Evolutionary conservation across 169 alveolate species (phyloP).

Genomic region (Babesia caballi): DNA sequence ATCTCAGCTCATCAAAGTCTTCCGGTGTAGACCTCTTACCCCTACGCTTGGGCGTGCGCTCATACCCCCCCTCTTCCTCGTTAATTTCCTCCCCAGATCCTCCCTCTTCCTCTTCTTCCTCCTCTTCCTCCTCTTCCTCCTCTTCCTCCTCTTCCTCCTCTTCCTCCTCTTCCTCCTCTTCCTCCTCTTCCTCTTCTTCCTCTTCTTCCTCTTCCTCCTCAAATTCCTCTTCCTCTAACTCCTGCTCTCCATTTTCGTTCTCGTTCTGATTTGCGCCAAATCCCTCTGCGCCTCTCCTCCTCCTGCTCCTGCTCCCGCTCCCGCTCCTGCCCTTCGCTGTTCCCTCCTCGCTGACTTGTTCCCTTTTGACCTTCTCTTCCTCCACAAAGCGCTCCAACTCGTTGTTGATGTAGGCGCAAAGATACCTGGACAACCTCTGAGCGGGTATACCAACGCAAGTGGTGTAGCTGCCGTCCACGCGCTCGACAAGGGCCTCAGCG

Average conservation of each 20-base stretch:
- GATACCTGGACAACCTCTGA: slow-evolving; percentile 21
- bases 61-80: neutral
- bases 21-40: no score
- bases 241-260: neutral
- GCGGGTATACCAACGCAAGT: slow-evolving; percentile 75
- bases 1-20: no score
- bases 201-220: neutral
- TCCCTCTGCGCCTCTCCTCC: no score
- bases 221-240: no score
- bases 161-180: neutral
- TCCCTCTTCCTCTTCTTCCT: neutral
- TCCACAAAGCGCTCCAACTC: neutral
- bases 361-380: neutral
- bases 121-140: neutral
- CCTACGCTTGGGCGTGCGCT: no score
- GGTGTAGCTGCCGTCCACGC: slow-evolving; percentile 70
- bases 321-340: neutral
- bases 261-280: neutral
- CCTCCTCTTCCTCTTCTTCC: neutral
- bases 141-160: neutral
- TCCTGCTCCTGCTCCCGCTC: neutral
- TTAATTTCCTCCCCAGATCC: neutral
- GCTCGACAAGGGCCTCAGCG: slow-evolving; percentile 66
- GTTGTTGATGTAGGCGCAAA: neutral
- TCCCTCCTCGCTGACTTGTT: neutral